These are phyloP conservation scores for Grifola frondosa DNA, from an alignment of 1,284 basidiomycete species.

Conservation along the genomic window DNA sequence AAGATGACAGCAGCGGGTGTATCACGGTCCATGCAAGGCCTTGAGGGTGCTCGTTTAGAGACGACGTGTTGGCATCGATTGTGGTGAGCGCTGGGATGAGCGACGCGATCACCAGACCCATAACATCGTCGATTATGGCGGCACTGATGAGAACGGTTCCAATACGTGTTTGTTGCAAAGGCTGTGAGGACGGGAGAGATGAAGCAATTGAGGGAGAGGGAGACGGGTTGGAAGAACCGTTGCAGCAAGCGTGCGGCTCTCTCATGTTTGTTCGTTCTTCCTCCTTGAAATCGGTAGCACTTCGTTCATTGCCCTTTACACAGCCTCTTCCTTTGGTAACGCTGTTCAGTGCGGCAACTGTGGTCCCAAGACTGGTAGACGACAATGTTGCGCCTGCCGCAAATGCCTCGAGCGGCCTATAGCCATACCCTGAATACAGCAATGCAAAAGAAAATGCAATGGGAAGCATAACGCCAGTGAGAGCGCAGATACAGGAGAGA, in stretches of 20 bases:
- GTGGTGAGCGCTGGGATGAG: conserved; percentile 40
- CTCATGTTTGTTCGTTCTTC: background rate
- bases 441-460: conserved; percentile 45
- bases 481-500: conserved; percentile 42
- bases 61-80: conserved; percentile 6
- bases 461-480: conserved; percentile 45
- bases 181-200: too few relatives aligned
- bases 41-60: background rate
- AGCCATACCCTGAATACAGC: conserved; percentile 27
- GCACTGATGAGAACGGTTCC: conserved; percentile 51
- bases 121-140: conserved; percentile 54
- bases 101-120: conserved; percentile 51
- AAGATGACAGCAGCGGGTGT: conserved; percentile 39
- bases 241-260: background rate
- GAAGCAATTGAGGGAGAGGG: background rate
- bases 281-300: too few relatives aligned
- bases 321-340: conserved; percentile 8
- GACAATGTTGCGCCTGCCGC: conserved; percentile 51
- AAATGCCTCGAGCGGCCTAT: conserved; percentile 44
- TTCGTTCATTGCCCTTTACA: too few relatives aligned
- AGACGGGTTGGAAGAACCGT: background rate
- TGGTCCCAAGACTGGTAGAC: conserved; percentile 54
- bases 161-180: conserved; percentile 43
- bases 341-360: conserved; percentile 44
- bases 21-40: conserved; percentile 38